Evolutionary conservation across 2,329 filamentous ascomycete genomes (phyloP).

Genomic region (Drechslera avenae): DNA sequence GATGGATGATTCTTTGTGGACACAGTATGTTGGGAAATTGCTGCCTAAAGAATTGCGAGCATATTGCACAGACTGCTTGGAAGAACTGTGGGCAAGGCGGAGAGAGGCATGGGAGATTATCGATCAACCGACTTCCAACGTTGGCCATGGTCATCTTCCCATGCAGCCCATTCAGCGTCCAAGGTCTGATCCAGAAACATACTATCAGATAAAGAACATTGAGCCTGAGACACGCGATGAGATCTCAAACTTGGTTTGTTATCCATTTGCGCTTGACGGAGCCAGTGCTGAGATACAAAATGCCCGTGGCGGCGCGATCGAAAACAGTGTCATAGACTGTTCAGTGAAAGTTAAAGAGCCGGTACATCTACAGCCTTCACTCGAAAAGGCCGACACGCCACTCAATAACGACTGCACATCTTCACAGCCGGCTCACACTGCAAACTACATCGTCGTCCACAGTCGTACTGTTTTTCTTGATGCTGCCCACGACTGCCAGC

Average conservation of each 20-base stretch:
- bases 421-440: no score
- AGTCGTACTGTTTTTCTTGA: background rate
- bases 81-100: constrained; percentile 8
- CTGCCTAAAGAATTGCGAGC: background rate
- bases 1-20: constrained; percentile 17
- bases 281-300: no score
- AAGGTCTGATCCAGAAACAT: background rate
- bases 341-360: background rate
- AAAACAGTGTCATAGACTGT: no score
- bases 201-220: background rate
- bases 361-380: background rate
- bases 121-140: no score
- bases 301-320: no score
- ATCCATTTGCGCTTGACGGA: no score
- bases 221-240: no score
- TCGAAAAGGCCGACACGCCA: background rate
- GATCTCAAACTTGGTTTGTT: no score
- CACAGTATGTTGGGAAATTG: constrained; percentile 1
- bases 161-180: background rate
- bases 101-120: background rate
- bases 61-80: constrained; percentile 22
- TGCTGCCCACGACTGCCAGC: background rate
- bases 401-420: background rate
- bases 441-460: background rate
- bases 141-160: no score